Conservation (phyloP, 1,284 basidiomycete genomes). For the Puccinia polysora region DNA sequence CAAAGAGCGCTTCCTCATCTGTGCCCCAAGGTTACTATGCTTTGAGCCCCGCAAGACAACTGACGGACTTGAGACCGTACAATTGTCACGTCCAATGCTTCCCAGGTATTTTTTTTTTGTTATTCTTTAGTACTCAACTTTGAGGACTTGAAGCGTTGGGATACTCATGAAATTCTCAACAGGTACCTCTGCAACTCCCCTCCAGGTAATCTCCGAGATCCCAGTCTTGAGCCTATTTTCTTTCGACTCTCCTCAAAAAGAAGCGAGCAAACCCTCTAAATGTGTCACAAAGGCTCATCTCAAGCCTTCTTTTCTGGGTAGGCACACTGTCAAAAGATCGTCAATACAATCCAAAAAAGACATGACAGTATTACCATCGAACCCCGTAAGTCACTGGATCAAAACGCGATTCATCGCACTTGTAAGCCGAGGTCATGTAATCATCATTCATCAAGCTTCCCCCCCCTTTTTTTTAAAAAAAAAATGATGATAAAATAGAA, state of each 20-base stretch:
- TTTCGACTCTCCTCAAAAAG: not conserved
- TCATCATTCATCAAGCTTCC: not conserved
- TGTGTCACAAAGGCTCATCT: too few species aligned
- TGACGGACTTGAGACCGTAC: not conserved
- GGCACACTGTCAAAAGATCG: constrained; percentile 18
- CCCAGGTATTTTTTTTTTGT: not conserved
- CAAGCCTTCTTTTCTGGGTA: too few species aligned
- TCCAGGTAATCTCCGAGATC: not conserved
- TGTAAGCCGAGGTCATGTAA: not conserved
- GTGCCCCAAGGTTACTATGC: not conserved
- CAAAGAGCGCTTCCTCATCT: not conserved
- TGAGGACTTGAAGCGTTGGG: not conserved
- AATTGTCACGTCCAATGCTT: constrained; percentile 20
- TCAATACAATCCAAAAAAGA: not conserved
- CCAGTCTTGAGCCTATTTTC: not conserved
- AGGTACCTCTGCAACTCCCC: not conserved
- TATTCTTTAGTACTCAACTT: not conserved
- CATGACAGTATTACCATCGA: not conserved
- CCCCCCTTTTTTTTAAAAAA: too few species aligned
- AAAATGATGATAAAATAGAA: constrained; percentile 2
- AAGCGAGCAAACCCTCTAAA: not conserved
- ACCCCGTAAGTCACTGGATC: not conserved
- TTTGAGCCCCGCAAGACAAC: not conserved
- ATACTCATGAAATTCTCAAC: not conserved
- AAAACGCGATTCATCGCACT: not conserved